Evolutionary conservation across 495 filamentous ascomycete species (phyloP).

Genomic region (Pseudomonodictys pantanalensis): DNA sequence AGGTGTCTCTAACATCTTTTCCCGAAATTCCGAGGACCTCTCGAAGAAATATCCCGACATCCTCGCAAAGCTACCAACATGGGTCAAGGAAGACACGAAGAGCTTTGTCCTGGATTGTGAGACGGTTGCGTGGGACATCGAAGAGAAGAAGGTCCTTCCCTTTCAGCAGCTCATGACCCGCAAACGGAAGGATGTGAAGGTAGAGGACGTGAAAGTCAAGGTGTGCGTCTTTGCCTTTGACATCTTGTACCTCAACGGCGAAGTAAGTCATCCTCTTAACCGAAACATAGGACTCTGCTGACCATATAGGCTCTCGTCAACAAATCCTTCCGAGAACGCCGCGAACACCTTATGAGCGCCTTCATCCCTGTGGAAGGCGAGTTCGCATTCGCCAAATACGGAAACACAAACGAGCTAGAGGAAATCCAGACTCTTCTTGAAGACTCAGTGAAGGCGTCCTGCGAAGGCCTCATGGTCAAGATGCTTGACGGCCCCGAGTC

Average conservation of each 20-base stretch:
- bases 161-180: constrained; percentile 98
- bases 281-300: background rate
- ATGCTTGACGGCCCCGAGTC: constrained; percentile 92
- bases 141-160: constrained; percentile 88
- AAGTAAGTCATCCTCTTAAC: constrained; percentile 50
- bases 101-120: constrained; percentile 98
- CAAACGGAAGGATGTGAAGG: constrained; percentile 94
- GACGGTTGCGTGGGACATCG: constrained; percentile 94
- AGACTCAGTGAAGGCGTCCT: constrained; percentile 88
- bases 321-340: constrained; percentile 80
- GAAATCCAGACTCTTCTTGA: constrained; percentile 91
- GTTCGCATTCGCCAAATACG: constrained; percentile 84
- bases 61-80: constrained; percentile 75
- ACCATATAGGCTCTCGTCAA: constrained; percentile 68
- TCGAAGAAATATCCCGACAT: constrained; percentile 98
- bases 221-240: constrained; percentile 98
- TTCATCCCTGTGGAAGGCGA: constrained; percentile 81
- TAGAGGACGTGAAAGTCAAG: constrained; percentile 95
- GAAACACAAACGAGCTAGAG: constrained; percentile 84
- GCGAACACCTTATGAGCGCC: constrained; percentile 68
- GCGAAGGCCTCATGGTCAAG: constrained; percentile 98
- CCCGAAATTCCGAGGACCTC: constrained; percentile 91
- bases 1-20: constrained; percentile 86
- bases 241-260: constrained; percentile 87
- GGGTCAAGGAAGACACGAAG: constrained; percentile 84